These are phyloP conservation scores for Podospora conica DNA, from an alignment of 495 filamentous ascomycete genomes.

Conservation along the genomic window DNA sequence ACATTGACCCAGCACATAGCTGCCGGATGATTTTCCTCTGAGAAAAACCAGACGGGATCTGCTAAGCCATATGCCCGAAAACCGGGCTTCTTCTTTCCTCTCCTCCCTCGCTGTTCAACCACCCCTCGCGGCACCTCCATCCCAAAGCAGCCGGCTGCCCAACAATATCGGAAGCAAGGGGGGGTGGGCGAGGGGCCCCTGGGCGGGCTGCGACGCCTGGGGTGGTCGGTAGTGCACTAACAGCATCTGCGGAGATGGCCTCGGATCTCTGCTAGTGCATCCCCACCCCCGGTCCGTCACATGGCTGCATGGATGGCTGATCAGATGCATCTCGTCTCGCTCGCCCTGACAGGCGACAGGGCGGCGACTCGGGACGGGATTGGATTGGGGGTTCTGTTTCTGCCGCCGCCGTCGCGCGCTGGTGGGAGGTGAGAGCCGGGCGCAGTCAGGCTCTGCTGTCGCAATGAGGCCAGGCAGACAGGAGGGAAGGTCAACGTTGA, in stretches of 20 bases:
- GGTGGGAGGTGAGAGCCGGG: not conserved
- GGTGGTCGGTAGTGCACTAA: not conserved
- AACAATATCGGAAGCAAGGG: not conserved
- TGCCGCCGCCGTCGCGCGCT: not conserved
- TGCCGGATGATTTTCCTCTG: not conserved
- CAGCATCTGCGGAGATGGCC: not conserved
- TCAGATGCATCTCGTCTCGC: not conserved
- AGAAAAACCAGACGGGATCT: not conserved
- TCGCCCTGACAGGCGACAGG: not conserved
- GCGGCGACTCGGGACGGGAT: not conserved
- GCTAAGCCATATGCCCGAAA: not conserved
- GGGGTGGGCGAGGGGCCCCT: not conserved
- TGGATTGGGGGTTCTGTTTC: not conserved
- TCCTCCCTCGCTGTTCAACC: not conserved
- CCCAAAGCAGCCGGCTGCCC: not conserved
- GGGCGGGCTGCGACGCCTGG: not conserved
- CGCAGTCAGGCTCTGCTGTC: not conserved
- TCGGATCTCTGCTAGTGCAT: not conserved
- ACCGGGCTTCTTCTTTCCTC: not conserved
- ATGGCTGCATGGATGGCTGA: not conserved
- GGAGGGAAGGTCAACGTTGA: not conserved
- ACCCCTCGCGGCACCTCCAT: not conserved
- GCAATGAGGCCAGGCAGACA: not conserved
- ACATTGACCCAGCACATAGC: not conserved
- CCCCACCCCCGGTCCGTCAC: not conserved